Base-by-base conservation (phyloP, 352 stramenopile genomes). In the Pilasporangium apinafurcum region DNA sequence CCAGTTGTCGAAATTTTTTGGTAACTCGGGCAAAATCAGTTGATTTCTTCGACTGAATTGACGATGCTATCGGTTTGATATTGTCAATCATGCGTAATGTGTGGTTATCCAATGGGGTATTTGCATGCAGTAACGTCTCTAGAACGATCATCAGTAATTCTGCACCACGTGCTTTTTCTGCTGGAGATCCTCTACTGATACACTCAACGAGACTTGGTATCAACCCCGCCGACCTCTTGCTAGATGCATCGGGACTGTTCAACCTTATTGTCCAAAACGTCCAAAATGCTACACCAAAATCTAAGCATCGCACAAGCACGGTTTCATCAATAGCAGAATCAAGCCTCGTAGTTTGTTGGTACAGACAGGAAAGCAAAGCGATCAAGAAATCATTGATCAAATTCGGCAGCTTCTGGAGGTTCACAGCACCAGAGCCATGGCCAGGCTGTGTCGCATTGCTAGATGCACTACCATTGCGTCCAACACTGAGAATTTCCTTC, bases 331-430 rank as follows among this genome's bases (percentile, higher is more conserved):
- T 50, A 5, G 66, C 24, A 2, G 46, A 39, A 9, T 24, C 22
- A 37, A 33, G 46, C 8, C 12, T 41, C 7, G 37, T 42, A 32
- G 43, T 57, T 2, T 59, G 34, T 20, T 59, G 38, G 29, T 87
- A 86, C 14, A 92, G 29, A 26, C 52, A 49, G 7, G 62, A 56
- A n/a, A 92, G 28, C 3, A 83, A 34, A 4, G 60, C 33, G 21
- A 84, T 62, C 21, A 89, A 43, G 40, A 92, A 86, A 22, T 92
- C 80, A 37, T 81, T 86, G 31, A 92, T 65, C 38, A 89, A 41
- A 44, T 53, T 71, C 1, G 74, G 76, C 28, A 89, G 65, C 39
- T 82, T 86, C n/a, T 83, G 60, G 5, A 90, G 54, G 26, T 72
- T 59, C 20, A 63, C 59, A 14, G 39, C 44, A 17, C 43, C 56